Conservation (phyloP, 768 basidiomycete genomes). For the Nevesoporus exiguus region DNA sequence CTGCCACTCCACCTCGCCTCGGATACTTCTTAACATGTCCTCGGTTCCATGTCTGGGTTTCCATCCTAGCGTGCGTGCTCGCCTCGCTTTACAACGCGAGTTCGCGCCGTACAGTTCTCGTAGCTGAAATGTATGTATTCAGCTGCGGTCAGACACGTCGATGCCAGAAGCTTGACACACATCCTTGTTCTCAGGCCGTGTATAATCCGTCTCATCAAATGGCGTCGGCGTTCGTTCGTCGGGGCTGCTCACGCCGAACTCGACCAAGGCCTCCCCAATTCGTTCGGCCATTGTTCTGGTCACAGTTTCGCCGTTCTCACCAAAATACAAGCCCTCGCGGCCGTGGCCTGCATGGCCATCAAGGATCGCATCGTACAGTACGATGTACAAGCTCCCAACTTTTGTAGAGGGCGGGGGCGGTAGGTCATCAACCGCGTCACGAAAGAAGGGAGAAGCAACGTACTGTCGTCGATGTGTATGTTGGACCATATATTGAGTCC, state of each 20-base stretch:
- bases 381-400: neutral
- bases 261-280: neutral
- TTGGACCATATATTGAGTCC: too few relatives aligned
- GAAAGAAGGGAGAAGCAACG: too few relatives aligned
- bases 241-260: neutral
- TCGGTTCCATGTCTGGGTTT: slow-evolving; percentile 25
- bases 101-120: too few relatives aligned
- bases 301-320: neutral
- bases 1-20: slow-evolving; percentile 11
- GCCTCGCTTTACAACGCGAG: neutral
- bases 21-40: slow-evolving; percentile 15
- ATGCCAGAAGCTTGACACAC: too few relatives aligned
- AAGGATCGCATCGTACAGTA: neutral
- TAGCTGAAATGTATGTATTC: too few relatives aligned
- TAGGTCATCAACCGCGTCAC: too few relatives aligned
- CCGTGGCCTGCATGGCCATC: neutral
- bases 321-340: neutral
- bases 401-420: neutral
- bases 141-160: too few relatives aligned
- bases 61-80: neutral
- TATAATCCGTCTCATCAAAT: too few relatives aligned
- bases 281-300: neutral
- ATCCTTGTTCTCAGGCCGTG: too few relatives aligned
- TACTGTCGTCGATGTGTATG: too few relatives aligned
- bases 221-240: too few relatives aligned